Evolutionary conservation across 768 basidiomycete species (phyloP), one percentile per base, ranked within the genome.

Genomic region (Rhodotorula toruloides): DNA sequence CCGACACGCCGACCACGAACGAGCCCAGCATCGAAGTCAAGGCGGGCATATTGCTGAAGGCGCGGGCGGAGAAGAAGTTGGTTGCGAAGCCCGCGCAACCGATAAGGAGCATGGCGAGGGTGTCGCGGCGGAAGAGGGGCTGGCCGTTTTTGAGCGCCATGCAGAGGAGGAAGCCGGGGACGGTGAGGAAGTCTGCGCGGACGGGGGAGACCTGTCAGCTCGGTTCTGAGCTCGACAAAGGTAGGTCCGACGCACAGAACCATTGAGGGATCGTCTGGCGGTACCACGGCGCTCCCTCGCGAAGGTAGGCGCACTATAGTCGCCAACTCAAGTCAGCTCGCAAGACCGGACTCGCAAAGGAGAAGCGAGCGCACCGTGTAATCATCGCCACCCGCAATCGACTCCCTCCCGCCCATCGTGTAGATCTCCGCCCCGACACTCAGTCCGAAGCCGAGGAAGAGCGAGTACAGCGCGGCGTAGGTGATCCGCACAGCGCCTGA

Each of bases 401-500:
- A 49, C 2, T 75, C 76, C 5, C 80, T 78, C 0, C 85, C 82
- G 44, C 89, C 81, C 58, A 80, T 81, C 56, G 83, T 79, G 74
- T 85, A 91, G 5, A 87, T 75, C 66, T 87, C 81, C 0, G 84
- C 86, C 5, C 90, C 89, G 44, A 91, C 87, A 0, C 87, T 83
- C 13, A 91, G 83, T 6, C 91, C 90, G 74, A 92, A 89, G 0
- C 87, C 79, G 22, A 80, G 73, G 75, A 80, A 79, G 17, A 80
- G 74, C 13, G 87, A 85, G 74, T 91, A 92, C 29, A 81, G 77
- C 27, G 74, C 65, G 9, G 71, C 63, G 54, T 88, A 91, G 70
- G 87, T 87, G 13, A 91, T 80, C 50, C 89, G 82, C 29, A 91
- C 89, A 14, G 88, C 85, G 21, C 90, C 89, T 1, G 88, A 81